These are phyloP conservation scores for Asterochloris sp. DNA, from an alignment of 139 green algal species.

Conservation along the genomic window DNA sequence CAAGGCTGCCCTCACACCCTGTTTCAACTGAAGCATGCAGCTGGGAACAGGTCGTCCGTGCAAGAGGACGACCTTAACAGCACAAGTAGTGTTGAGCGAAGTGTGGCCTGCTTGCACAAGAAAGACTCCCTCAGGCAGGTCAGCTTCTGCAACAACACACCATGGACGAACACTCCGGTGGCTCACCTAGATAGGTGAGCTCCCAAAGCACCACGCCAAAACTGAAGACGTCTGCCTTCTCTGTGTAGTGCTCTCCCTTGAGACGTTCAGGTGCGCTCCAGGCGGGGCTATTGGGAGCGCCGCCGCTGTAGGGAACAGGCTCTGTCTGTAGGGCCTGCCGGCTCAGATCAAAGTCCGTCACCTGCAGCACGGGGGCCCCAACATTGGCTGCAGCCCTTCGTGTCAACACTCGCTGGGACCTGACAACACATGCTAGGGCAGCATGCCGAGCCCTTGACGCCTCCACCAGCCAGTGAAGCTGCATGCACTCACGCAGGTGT, in stretches of 20 bases:
- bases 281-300: constrained; percentile 28
- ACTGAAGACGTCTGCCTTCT: constrained; percentile 46
- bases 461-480: no score
- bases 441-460: no score
- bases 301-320: constrained; percentile 25
- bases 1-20: neutral
- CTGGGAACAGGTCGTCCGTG: no score
- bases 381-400: neutral
- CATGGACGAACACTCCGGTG: no score
- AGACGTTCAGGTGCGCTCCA: constrained; percentile 50
- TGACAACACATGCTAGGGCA: no score
- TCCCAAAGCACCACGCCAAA: constrained; percentile 35
- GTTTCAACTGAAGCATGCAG: no score
- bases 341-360: constrained; percentile 56
- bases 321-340: constrained; percentile 19
- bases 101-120: neutral
- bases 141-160: neutral
- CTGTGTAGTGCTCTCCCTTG: constrained; percentile 33
- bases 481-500: no score
- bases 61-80: neutral
- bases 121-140: neutral
- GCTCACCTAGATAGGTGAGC: constrained; percentile 26
- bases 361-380: neutral
- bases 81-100: neutral
- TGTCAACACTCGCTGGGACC: neutral